Evolutionary conservation across 2,329 filamentous ascomycete species (phyloP).

Genomic region (Lomentospora prolificans): DNA sequence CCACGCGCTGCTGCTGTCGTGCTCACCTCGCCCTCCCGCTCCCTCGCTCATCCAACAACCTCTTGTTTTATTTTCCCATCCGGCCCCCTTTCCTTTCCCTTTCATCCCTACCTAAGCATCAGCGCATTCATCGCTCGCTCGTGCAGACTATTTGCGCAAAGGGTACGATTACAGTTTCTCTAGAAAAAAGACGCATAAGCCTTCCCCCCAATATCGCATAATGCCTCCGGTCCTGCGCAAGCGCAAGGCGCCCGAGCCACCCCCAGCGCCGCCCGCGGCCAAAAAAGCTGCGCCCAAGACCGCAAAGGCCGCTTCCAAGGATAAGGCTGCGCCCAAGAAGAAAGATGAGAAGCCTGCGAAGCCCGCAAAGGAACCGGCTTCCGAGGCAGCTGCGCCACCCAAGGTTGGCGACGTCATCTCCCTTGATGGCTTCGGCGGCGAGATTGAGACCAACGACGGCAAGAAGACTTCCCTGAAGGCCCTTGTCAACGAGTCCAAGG

Average conservation of each 20-base stretch:
- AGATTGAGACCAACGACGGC: conserved; percentile 80
- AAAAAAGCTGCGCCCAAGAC: conserved; percentile 13
- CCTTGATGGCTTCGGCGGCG: conserved; percentile 53
- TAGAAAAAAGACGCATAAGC: not conserved
- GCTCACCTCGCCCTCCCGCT: not conserved
- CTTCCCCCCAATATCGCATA: conserved; percentile 12
- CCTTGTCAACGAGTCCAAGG: conserved; percentile 73
- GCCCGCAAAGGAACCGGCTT: conserved; percentile 21
- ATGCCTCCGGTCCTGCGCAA: conserved; percentile 53
- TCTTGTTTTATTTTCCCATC: not conserved
- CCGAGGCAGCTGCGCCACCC: not conserved
- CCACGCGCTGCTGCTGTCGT: not conserved
- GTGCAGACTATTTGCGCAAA: not conserved
- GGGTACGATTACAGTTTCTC: not conserved
- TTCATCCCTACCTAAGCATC: not conserved
- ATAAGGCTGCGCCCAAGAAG: conserved; percentile 17
- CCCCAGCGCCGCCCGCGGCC: conserved; percentile 31
- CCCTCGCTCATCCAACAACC: not conserved
- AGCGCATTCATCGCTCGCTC: not conserved
- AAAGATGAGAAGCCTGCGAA: conserved; percentile 20
- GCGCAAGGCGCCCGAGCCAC: conserved; percentile 45
- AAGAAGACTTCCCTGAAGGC: conserved; percentile 67
- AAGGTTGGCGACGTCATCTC: conserved; percentile 45
- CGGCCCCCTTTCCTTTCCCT: not conserved
- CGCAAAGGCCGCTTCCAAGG: conserved; percentile 20